Base-by-base conservation (phyloP, 179 eudicot genomes). In the Beta lomatogona region DNA sequence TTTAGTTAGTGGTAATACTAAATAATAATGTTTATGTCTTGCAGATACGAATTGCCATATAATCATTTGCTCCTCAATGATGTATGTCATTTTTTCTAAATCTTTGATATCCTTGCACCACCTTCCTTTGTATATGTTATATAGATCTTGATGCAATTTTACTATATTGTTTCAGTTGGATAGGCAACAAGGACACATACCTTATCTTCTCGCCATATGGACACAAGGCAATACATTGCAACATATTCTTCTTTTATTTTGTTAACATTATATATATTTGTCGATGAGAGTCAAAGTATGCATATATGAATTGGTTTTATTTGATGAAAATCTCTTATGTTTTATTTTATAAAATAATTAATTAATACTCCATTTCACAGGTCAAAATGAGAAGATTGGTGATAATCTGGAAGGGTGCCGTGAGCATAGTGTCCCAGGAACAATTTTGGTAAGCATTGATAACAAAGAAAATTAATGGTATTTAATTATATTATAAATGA, bases 151-250 rank as follows among this genome's bases (percentile, higher is more conserved):
- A 75, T 16, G 41, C 67, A 69, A 22, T 74, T 31, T 80, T 78
- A 70, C 5, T 71, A 4, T 14, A 50, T 73, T 73, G 52, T 59
- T 70, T 8, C 88, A 93, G 89, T 64, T 94, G 79, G 91, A 93
- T 59, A 82, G 63, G 52, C 87, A 96, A 79, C 86, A 89, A 53
- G 92, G 89, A 59, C 89, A 88, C 73, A 82, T 84, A 22, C 86
- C 91, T 2, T 94, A 93, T 82, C 90, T 94, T 60, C 92, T 94
- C 55, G 97, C 97, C 12, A 89, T 90, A 76, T 93, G 95, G 97
- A 87, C 93, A 69, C 85, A 90, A 65, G 97, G 97, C 92, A 90
- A 83, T n/a, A 53, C 1, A 18, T 45, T 66, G 15, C 10, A 16
- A 18, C 41, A 0, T 36, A 36, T 36, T 36, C 2, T 36, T 36